Percentiles rank a stretch among this genome's conserved stretches.
These are phyloP conservation scores for Globisporangium alternatum DNA, from an alignment of 352 stramenopile species.

Conservation along the genomic window DNA sequence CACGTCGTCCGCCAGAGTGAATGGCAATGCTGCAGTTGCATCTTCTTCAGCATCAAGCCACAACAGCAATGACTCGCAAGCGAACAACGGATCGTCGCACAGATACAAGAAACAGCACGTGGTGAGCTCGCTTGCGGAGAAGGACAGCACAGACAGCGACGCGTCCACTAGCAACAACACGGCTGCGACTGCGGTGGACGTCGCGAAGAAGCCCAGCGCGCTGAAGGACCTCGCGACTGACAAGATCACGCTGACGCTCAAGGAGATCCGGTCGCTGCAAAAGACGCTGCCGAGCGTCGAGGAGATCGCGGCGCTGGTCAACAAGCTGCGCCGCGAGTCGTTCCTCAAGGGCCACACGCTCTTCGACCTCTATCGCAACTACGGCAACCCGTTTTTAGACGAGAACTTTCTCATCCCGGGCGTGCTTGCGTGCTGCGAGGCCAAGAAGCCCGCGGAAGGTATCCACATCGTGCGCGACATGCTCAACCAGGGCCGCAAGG, in stretches of 20 bases:
- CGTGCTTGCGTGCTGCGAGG: conserved; percentile 76
- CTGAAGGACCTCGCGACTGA: conserved; percentile 43
- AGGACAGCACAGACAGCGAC: conserved; percentile 3
- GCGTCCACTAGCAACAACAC: background rate
- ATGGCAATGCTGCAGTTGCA: background rate
- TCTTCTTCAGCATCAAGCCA: background rate
- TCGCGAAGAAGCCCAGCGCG: conserved; percentile 18
- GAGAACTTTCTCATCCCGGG: conserved; percentile 78
- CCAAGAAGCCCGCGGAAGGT: conserved; percentile 67
- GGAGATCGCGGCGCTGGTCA: conserved; percentile 58
- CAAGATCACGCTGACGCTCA: conserved; percentile 70
- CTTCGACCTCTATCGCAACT: conserved; percentile 86
- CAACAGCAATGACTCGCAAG: background rate
- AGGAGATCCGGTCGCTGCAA: conserved; percentile 71
- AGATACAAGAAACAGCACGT: conserved; percentile 12
- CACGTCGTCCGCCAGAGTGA: conserved; percentile 8
- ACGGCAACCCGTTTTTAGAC: conserved; percentile 80
- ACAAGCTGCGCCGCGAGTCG: conserved; percentile 60
- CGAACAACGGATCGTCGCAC: background rate
- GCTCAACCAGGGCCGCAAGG: conserved; percentile 81
- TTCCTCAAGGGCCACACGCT: conserved; percentile 75
- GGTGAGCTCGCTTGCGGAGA: background rate
- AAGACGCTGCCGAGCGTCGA: conserved; percentile 69
- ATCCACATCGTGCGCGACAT: conserved; percentile 81
- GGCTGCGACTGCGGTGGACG: background rate